These are phyloP conservation scores for Ogataea ganodermae DNA, from an alignment of 805 yeast species.

Conservation along the genomic window DNA sequence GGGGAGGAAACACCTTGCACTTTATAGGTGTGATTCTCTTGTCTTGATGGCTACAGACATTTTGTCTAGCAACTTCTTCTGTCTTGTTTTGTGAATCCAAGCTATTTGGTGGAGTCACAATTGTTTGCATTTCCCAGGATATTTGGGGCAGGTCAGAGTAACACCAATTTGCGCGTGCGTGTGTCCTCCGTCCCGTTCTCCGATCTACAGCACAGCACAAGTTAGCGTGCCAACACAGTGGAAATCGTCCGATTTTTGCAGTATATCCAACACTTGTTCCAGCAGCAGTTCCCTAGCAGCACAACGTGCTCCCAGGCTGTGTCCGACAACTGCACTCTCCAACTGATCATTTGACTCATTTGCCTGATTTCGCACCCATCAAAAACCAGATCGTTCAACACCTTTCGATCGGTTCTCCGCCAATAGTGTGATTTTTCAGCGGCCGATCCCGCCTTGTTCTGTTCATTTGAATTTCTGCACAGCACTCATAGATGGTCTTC, in stretches of 20 bases:
- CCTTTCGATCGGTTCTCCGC: too few species aligned
- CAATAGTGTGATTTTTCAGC: too few species aligned
- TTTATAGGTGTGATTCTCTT: slow-evolving; percentile 2
- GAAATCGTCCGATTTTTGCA: too few species aligned
- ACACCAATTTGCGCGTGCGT: background rate
- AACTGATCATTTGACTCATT: too few species aligned
- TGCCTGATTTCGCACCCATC: background rate
- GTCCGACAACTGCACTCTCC: too few species aligned
- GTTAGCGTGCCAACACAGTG: too few species aligned
- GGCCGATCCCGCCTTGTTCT: background rate
- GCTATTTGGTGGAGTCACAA: background rate
- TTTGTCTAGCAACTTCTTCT: slow-evolving; percentile 3
- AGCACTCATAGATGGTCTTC: slow-evolving; percentile 4
- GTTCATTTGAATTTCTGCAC: background rate
- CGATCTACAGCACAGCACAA: background rate
- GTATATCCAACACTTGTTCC: too few species aligned
- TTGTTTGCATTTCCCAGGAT: slow-evolving; percentile 1
- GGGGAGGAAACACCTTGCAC: background rate
- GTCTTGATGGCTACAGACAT: background rate
- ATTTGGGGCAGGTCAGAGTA: slow-evolving; percentile 2
- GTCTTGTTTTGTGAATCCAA: background rate
- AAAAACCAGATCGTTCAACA: background rate
- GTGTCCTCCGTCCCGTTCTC: background rate
- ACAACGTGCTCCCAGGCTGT: too few species aligned
- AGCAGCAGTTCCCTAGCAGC: too few species aligned